A percentile compares a stretch with the other conserved stretches of the same genome.
Conservation (phyloP, 257 asterid species). For the Nicotiana noctiflora region DNA sequence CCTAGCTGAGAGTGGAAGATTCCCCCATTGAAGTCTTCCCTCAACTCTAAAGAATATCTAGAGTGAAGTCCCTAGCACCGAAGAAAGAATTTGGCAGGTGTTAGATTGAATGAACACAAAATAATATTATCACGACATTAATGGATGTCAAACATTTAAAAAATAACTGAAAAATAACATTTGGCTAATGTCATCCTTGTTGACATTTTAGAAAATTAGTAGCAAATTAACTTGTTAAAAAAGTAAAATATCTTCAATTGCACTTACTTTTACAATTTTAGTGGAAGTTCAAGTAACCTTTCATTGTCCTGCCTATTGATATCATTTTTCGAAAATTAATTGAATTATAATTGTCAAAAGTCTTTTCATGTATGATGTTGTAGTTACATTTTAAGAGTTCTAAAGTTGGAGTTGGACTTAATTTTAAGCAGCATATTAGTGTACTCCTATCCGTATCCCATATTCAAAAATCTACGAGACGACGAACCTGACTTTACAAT, state of each 20-base stretch:
- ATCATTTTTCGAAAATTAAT: not conserved
- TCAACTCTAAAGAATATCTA: not conserved
- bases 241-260: not conserved
- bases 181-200: not conserved
- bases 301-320: not conserved
- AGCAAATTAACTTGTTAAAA: not conserved
- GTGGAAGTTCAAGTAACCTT: not conserved
- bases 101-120: not conserved
- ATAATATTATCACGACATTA: not conserved
- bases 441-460: no score
- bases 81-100: conserved; percentile 1
- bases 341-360: not conserved
- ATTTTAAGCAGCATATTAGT: no score
- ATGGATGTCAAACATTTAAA: not conserved
- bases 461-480: no score
- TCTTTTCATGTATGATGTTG: not conserved
- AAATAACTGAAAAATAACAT: not conserved
- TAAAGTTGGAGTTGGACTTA: no score
- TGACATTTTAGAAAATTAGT: not conserved
- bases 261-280: not conserved
- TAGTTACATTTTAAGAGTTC: no score
- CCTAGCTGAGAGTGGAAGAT: not conserved
- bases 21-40: not conserved
- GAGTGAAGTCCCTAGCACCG: not conserved
- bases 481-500: no score